Evolutionary conservation across 306 rosid genomes (phyloP), one percentile per base, ranked within the genome.

Genomic region (Trichosanthes truncata): DNA sequence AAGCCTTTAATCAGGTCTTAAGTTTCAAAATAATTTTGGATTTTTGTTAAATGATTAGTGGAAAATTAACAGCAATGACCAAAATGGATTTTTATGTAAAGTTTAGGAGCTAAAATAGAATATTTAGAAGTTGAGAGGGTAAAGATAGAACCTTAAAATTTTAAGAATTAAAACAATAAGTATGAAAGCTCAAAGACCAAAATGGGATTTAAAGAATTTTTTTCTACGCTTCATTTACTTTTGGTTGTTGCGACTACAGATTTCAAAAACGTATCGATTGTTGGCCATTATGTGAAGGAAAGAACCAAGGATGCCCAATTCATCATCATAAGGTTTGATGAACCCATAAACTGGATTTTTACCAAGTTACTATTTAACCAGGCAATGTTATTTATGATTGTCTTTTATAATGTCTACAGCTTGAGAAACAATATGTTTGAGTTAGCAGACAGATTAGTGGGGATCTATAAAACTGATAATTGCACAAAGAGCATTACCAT

Each of bases 401-500:
- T n/a, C 17, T 38, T 38, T 21, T 43, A 6, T 82, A 62, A 25
- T 41, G 21, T 23, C 0, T 68, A 87, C 97, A 95, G 97, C 84
- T 93, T 92, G 33, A 84, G 98, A 86, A 95, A 91, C 90, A 95
- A 93, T 65, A 95, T 95, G 99, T 95, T 95, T 83, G 99, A 95
- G 86, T 82, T 93, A 87, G 99, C 97, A 4, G 97, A 95, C 87
- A 84, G 99, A 69, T 92, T 93, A 15, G 97, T 95, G 48, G 99
- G 97, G 73, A 95, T 95, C 56, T 95, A 93, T 83, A 95, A 95
- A 72, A 93, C 97, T 55, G 97, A 93, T 80, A 91, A 91, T 73
- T 95, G 98, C 92, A 95, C 98, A 13, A 95, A 95, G 81, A 95
- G 98, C 87, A 91, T 91, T 66, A 95, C 97, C 36, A 91, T 95